Evolutionary conservation across 495 filamentous ascomycete species (phyloP).

Genomic region (Annulohypoxylon moriforme): DNA sequence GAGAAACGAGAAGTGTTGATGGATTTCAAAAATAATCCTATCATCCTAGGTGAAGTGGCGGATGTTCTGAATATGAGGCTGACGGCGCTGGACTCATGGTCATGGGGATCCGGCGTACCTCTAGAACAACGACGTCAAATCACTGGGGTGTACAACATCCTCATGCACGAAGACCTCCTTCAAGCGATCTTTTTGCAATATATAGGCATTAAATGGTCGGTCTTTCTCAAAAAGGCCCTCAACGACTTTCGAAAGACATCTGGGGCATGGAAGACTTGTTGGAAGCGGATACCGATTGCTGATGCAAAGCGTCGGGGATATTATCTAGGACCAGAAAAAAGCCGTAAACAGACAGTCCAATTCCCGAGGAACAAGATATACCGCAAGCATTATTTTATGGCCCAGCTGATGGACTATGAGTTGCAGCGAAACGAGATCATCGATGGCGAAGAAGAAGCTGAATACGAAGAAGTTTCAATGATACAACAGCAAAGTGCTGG

Average conservation of each 20-base stretch:
- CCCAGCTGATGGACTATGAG: conserved; percentile 53
- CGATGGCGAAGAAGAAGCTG: conserved; percentile 57
- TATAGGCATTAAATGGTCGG: conserved; percentile 70
- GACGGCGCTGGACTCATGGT: conserved; percentile 67
- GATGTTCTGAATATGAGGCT: conserved; percentile 78
- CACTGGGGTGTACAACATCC: conserved; percentile 69
- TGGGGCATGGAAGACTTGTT: conserved; percentile 58
- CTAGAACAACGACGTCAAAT: conserved; percentile 72
- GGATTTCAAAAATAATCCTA: conserved; percentile 67
- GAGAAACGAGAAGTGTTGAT: conserved; percentile 68
- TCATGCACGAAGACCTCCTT: conserved; percentile 75
- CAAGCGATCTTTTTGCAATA: conserved; percentile 74
- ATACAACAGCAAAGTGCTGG: not conserved
- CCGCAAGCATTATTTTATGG: conserved; percentile 65
- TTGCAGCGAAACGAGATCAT: conserved; percentile 38
- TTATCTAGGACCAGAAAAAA: conserved; percentile 53
- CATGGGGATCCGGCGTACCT: conserved; percentile 66
- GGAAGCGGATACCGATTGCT: conserved; percentile 54
- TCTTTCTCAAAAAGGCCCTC: conserved; percentile 64
- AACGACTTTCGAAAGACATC: conserved; percentile 52
- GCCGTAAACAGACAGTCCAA: conserved; percentile 46
- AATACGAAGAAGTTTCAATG: conserved; percentile 21
- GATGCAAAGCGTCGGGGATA: conserved; percentile 61
- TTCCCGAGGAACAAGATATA: conserved; percentile 55
- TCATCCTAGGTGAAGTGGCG: conserved; percentile 68